A percentile compares a stretch with the other conserved stretches of the same genome.
These are phyloP conservation scores for Lentinula novae-zelandiae DNA, from an alignment of 1,284 basidiomycete genomes.

Conservation along the genomic window DNA sequence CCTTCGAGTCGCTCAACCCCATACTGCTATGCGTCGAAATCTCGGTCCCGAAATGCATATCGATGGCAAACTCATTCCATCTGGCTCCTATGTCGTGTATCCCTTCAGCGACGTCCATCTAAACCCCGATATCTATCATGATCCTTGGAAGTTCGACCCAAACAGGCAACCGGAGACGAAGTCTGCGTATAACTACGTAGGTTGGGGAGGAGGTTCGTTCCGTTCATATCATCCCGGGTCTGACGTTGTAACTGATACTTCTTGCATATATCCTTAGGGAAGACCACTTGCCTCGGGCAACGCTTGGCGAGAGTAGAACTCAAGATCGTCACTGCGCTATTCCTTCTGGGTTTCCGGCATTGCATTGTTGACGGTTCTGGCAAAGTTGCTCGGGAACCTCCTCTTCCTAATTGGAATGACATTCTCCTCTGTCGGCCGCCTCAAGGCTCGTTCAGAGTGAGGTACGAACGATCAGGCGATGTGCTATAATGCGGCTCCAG, in stretches of 20 bases:
- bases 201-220: conserved; percentile 71
- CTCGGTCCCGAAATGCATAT: conserved; percentile 64
- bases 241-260: conserved; percentile 13
- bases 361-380: conserved; percentile 50
- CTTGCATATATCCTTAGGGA: conserved; percentile 40
- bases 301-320: conserved; percentile 68
- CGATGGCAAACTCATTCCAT: conserved; percentile 59
- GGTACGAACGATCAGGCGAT: conserved; percentile 40
- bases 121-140: conserved; percentile 60
- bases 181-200: conserved; percentile 58
- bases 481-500: conserved; percentile 24
- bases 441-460: conserved; percentile 47
- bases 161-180: conserved; percentile 42
- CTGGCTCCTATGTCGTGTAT: conserved; percentile 70
- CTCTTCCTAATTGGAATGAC: conserved; percentile 74
- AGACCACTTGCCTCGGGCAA: conserved; percentile 63
- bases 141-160: conserved; percentile 74
- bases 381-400: conserved; percentile 37
- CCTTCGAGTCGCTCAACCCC: conserved; percentile 70
- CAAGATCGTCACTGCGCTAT: conserved; percentile 62
- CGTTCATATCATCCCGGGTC: conserved; percentile 9
- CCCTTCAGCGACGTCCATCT: conserved; percentile 76
- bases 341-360: conserved; percentile 58
- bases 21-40: conserved; percentile 74
- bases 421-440: conserved; percentile 60